These are phyloP conservation scores for Endocladia muricata DNA, from an alignment of 31 red algal species.

Conservation along the genomic window DNA sequence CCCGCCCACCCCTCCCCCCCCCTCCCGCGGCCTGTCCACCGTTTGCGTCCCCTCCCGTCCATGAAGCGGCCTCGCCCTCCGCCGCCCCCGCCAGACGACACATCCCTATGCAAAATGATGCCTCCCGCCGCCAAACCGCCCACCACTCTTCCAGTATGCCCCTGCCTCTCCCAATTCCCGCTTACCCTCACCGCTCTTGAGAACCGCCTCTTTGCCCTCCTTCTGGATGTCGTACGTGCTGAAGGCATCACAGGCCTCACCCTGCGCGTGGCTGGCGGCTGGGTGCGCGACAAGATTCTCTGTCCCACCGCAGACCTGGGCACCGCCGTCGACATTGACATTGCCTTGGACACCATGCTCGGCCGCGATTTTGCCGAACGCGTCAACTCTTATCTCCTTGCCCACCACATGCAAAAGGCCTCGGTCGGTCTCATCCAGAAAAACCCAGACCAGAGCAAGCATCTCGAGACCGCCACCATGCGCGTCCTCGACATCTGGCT, in stretches of 20 bases:
- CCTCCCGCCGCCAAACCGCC: neutral
- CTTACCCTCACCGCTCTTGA: conserved; percentile 72
- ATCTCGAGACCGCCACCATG: conserved; percentile 99
- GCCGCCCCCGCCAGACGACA: too few species aligned
- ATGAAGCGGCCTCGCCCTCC: too few species aligned
- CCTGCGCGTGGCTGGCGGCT: conserved; percentile 96
- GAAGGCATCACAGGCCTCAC: conserved; percentile 46
- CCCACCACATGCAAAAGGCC: conserved; percentile 12
- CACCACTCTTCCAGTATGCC: neutral
- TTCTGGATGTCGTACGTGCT: conserved; percentile 52
- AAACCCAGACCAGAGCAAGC: conserved; percentile 89
- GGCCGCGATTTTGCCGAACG: conserved; percentile 82
- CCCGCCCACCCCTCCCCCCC: too few species aligned
- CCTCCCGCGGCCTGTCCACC: too few species aligned
- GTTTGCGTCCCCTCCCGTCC: too few species aligned
- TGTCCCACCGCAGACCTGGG: conserved; percentile 4
- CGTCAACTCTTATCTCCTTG: conserved; percentile 40
- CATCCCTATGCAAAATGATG: neutral
- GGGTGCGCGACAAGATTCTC: conserved; percentile 95
- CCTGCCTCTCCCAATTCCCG: neutral
- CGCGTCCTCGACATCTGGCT: conserved; percentile 66
- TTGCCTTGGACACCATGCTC: conserved; percentile 90
- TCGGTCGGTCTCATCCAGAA: conserved; percentile 66
- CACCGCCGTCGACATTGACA: conserved; percentile 81
- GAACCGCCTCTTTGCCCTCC: conserved; percentile 51